Evolutionary conservation across 2,329 filamentous ascomycete genomes (phyloP).

Genomic region (Penicillium polonicum): DNA sequence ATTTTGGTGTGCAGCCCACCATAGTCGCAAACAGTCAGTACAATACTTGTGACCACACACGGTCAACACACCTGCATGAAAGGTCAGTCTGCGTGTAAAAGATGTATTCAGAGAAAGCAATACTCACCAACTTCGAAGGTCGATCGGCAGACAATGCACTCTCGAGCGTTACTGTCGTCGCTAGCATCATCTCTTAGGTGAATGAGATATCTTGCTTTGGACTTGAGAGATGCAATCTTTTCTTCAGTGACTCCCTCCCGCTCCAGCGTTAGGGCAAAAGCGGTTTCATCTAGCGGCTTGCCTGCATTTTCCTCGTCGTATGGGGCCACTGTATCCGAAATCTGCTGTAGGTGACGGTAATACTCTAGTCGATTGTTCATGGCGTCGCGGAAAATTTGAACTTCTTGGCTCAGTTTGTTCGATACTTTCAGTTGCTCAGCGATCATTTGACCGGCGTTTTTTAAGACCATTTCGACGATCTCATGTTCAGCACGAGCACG

Average conservation of each 20-base stretch:
- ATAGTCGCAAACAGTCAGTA: conserved; percentile 77
- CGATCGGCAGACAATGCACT: conserved; percentile 83
- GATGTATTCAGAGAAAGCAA: neutral
- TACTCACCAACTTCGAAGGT: conserved; percentile 74
- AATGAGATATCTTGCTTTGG: conserved; percentile 74
- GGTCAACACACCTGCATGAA: conserved; percentile 52
- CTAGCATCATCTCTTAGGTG: conserved; percentile 62
- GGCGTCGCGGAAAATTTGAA: conserved; percentile 70
- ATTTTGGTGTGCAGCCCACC: conserved; percentile 71
- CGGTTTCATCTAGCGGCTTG: conserved; percentile 53
- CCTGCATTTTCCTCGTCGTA: conserved; percentile 64
- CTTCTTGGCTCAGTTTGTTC: conserved; percentile 58
- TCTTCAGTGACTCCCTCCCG: conserved; percentile 55
- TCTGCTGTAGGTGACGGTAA: conserved; percentile 82
- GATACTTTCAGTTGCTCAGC: conserved; percentile 54
- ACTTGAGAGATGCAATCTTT: conserved; percentile 62
- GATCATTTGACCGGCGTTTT: conserved; percentile 55
- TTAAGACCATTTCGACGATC: conserved; percentile 65
- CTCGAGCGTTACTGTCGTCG: conserved; percentile 59
- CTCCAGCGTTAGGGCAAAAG: conserved; percentile 44
- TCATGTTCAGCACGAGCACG: conserved; percentile 62
- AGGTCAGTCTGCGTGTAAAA: conserved; percentile 5
- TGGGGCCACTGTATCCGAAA: conserved; percentile 83
- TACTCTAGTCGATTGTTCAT: conserved; percentile 88
- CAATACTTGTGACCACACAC: conserved; percentile 91